Base-by-base conservation (phyloP, 768 basidiomycete genomes). In the Daedalea quercina region DNA sequence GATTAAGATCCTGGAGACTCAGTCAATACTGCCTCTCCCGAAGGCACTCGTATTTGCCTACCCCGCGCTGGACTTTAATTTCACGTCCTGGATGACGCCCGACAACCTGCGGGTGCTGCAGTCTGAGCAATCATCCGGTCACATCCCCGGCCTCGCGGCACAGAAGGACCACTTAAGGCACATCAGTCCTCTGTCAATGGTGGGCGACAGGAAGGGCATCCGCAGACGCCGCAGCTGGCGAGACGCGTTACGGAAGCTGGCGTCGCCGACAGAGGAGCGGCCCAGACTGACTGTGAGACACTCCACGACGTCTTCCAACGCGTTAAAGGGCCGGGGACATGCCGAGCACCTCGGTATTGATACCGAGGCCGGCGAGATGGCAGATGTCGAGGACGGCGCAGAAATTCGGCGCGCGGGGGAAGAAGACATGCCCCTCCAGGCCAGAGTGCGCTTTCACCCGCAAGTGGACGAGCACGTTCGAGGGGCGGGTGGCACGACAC, bases 21-120 rank as follows among this genome's bases (percentile, higher is more conserved):
- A 80, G 66, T 47, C 67, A 58, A 44, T 64, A 25, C 73, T 95
- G 28, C 87, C 85, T 1, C 74, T 79, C 17, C 96, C 96, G 1
- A 70, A 86, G 35, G 88, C 89, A 1, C 75, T 98, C 53, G 84
- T 96, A 25, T 79, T 95, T 50, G 91, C 83, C 59, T 99, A 98
- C 68, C 82, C 94, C 0, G 89, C 88, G 23, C 78, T 98, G 43
- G 94, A 98, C 67, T 98, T 99, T 73, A 97, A 98, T 67, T 97
- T 95, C 63, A 93, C 92, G 0, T 95, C 94, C 20, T 98, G 95
- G 95, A 93, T 94, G 91, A 79, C 88, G 0, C 82, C 84, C 9
- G 79, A 79, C 19, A 84, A 97, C 66, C 75, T 97, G 52, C 84
- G 81, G 3, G 87, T 95, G 25, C 74, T 98, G 13, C 81, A 87